Percentiles rank a stretch among this genome's conserved stretches.
Conservation (phyloP, 768 basidiomycete species). For the Phanerochaete carnosa region DNA sequence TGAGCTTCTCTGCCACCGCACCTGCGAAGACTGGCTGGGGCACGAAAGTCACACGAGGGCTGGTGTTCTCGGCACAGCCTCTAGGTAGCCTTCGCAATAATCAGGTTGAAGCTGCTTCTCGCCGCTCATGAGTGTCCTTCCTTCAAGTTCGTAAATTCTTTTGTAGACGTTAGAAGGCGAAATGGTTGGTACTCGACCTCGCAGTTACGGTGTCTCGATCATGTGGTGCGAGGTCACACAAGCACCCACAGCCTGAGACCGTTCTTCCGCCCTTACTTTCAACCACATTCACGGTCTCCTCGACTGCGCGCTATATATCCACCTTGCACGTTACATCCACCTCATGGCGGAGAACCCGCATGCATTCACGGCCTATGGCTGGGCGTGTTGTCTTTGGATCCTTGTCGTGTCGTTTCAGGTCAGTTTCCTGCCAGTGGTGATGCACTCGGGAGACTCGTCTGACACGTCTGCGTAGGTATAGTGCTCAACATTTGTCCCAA, state of each 20-base stretch:
- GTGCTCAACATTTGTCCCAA: not conserved
- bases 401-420: constrained; percentile 57
- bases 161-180: not conserved
- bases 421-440: constrained; percentile 6
- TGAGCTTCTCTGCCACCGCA: no score
- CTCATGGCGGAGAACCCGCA: constrained; percentile 16
- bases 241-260: constrained; percentile 3
- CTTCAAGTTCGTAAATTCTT: no score
- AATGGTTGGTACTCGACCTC: not conserved
- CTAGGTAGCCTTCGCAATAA: no score
- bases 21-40: no score
- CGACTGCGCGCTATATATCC: not conserved
- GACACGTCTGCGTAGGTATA: constrained; percentile 6
- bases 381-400: constrained; percentile 66
- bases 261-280: not conserved
- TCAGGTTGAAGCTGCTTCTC: no score
- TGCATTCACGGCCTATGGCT: constrained; percentile 59
- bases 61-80: no score
- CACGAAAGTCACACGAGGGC: not conserved
- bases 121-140: no score
- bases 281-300: not conserved
- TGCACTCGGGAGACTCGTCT: not conserved
- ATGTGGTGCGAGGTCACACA: not conserved
- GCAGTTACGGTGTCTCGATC: not conserved
- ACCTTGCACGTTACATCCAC: not conserved